Percentiles rank a stretch among this genome's conserved stretches.
phyloP scores from a whole-genome alignment of 2,329 filamentous ascomycete genomes.

The Colletotrichum tabaci region DNA sequence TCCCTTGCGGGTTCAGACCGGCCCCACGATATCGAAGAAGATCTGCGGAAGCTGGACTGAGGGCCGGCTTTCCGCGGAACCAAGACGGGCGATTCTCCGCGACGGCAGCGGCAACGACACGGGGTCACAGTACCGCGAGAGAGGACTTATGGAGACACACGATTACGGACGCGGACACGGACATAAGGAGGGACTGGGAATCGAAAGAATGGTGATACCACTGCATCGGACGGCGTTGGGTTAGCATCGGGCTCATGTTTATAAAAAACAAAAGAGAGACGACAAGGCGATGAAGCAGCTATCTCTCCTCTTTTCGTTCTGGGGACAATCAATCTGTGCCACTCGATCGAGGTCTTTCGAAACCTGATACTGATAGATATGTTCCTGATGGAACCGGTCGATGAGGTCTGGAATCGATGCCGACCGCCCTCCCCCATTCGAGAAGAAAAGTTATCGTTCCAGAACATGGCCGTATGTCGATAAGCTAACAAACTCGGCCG shows the following conservation, averaged over 20 bases:
- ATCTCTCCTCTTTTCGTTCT: neutral
- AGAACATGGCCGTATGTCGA: neutral
- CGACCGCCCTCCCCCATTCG: neutral
- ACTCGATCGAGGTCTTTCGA: too few species aligned
- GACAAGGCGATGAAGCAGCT: too few species aligned
- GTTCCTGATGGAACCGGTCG: neutral
- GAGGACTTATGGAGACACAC: neutral
- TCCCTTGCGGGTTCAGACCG: neutral
- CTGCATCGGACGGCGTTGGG: slow-evolving; percentile 16
- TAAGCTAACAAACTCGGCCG: too few species aligned
- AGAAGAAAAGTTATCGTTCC: neutral
- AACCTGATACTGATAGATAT: too few species aligned
- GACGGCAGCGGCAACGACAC: neutral
- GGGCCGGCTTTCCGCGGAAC: neutral
- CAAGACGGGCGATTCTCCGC: neutral
- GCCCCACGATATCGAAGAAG: neutral
- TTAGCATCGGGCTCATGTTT: neutral
- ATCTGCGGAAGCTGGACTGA: slow-evolving; percentile 6
- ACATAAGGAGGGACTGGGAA: neutral
- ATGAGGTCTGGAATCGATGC: too few species aligned
- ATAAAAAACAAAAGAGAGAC: too few species aligned
- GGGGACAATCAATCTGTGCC: too few species aligned
- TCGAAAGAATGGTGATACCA: slow-evolving; percentile 7
- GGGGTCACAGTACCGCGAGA: neutral
- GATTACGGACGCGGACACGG: neutral